Evolutionary conservation across 768 basidiomycete genomes (phyloP).

Genomic region (Chalciporus piperatus): DNA sequence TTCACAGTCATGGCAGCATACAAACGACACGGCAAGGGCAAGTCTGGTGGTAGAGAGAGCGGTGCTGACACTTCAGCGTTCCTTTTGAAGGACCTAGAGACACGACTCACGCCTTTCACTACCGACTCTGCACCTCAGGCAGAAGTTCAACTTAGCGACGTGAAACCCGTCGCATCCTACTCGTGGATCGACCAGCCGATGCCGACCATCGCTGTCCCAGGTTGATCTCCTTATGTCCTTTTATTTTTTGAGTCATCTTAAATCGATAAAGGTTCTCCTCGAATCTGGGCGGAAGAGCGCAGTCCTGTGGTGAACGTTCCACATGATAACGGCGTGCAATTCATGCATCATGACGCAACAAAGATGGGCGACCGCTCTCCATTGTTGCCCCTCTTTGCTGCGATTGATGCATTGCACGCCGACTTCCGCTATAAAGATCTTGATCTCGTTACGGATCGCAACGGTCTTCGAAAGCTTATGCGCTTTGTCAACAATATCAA

Average conservation of each 20-base stretch:
- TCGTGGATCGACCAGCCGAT: conserved; percentile 44
- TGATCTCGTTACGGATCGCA: conserved; percentile 59
- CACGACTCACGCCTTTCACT: conserved; percentile 17
- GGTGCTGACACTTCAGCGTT: conserved; percentile 5
- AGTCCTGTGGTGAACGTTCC: conserved; percentile 53
- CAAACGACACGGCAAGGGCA: no score
- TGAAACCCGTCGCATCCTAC: conserved; percentile 51
- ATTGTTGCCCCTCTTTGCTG: conserved; percentile 56
- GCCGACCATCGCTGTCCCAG: conserved; percentile 54
- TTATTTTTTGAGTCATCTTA: no score
- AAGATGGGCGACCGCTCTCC: conserved; percentile 37
- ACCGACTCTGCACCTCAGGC: conserved; percentile 11
- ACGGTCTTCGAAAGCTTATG: conserved; percentile 59
- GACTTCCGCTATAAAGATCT: conserved; percentile 34
- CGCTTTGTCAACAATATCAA: conserved; percentile 39
- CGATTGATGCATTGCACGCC: conserved; percentile 44
- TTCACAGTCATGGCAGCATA: conserved; percentile 56
- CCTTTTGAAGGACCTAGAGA: conserved; percentile 21
- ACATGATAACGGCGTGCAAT: conserved; percentile 47
- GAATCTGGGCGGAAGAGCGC: conserved; percentile 50
- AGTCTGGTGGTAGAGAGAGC: not conserved
- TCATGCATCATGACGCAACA: conserved; percentile 60
- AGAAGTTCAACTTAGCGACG: conserved; percentile 34
- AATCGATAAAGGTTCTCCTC: conserved; percentile 37
- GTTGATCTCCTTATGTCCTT: no score